These are phyloP conservation scores for Arachnopeziza araneosa DNA, from an alignment of 2,329 filamentous ascomycete species.

Conservation along the genomic window DNA sequence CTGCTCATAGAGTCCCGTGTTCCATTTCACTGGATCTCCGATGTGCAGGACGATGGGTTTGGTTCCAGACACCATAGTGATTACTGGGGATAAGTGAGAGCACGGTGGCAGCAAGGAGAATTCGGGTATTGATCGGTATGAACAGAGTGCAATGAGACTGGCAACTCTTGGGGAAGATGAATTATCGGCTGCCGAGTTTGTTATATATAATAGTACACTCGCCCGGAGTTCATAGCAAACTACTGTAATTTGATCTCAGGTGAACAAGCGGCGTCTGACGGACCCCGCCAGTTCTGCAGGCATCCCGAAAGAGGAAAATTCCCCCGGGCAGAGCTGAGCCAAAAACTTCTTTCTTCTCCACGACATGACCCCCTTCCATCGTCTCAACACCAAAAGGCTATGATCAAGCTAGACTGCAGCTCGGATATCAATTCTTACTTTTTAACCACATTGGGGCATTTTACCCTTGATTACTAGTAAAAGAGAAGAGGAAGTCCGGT, in stretches of 20 bases:
- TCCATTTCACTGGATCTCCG: slow-evolving; percentile 31
- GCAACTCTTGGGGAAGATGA: too few relatives aligned
- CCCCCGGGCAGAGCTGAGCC: neutral
- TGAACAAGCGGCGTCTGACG: neutral
- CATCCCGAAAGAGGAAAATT: neutral
- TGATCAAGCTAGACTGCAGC: too few relatives aligned
- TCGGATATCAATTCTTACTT: too few relatives aligned
- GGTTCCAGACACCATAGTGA: neutral
- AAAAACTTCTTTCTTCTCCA: too few relatives aligned
- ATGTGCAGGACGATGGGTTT: slow-evolving; percentile 31
- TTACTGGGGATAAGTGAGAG: neutral
- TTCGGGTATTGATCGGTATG: neutral
- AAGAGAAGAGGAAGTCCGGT: too few relatives aligned
- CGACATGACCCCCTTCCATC: too few relatives aligned
- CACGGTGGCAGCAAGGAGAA: neutral
- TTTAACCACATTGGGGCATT: too few relatives aligned
- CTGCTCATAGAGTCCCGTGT: slow-evolving; percentile 21
- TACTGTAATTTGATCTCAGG: neutral
- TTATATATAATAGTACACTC: neutral
- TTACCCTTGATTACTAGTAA: too few relatives aligned
- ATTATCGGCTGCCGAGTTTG: neutral
- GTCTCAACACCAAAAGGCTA: too few relatives aligned
- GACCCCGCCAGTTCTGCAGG: neutral
- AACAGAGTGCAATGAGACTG: too few relatives aligned
- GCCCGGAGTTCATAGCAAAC: neutral